A percentile compares a stretch with the other conserved stretches of the same genome.
These are phyloP conservation scores for Kingdonia uniflora DNA, from an alignment of 164 flowering plant species.

Conservation along the genomic window DNA sequence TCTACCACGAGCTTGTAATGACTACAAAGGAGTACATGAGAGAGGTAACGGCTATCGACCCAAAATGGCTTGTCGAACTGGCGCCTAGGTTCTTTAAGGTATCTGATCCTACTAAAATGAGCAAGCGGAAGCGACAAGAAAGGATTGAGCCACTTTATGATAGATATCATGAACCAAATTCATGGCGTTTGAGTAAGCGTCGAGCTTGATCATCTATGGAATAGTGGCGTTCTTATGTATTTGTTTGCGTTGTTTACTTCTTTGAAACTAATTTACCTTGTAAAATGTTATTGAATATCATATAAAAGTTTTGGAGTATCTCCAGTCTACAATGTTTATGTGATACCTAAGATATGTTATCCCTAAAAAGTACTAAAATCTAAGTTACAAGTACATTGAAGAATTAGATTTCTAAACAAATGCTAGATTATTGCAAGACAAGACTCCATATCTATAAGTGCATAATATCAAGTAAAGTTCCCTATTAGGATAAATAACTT, in stretches of 20 bases:
- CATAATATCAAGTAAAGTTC: no score
- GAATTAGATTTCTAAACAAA: no score
- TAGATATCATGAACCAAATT: slow-evolving; percentile 82
- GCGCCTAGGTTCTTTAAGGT: slow-evolving; percentile 85
- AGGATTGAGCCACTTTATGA: slow-evolving; percentile 84
- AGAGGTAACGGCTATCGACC: slow-evolving; percentile 70
- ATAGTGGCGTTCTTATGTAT: no score
- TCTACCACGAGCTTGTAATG: slow-evolving; percentile 88
- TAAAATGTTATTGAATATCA: no score
- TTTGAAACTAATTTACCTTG: not conserved
- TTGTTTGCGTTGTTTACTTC: not conserved
- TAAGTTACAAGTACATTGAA: no score
- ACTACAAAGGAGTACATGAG: slow-evolving; percentile 92
- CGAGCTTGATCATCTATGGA: slow-evolving; percentile 4
- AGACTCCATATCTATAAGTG: no score
- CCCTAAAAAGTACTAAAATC: no score
- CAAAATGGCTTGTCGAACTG: slow-evolving; percentile 83
- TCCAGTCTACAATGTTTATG: no score
- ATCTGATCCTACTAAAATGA: slow-evolving; percentile 82
- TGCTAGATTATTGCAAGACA: no score
- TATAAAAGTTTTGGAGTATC: no score
- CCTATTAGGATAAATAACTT: no score
- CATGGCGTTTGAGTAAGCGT: slow-evolving; percentile 81
- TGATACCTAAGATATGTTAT: no score
- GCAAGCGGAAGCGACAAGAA: slow-evolving; percentile 86